These are phyloP conservation scores for Fusarium irregulare DNA, from an alignment of 2,329 filamentous ascomycete genomes.

Conservation along the genomic window DNA sequence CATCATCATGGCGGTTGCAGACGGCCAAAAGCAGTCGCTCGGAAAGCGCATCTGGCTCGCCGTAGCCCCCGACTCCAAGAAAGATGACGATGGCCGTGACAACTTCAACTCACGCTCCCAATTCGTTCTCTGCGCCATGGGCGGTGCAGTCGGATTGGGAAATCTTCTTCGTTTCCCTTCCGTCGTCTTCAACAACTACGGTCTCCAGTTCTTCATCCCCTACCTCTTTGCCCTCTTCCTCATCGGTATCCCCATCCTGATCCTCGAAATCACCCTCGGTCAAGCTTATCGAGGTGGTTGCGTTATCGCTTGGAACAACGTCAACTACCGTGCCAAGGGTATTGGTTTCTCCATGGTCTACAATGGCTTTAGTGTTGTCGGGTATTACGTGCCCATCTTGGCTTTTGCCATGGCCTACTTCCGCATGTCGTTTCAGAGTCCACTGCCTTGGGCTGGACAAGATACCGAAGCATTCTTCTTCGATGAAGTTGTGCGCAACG, in stretches of 20 bases:
- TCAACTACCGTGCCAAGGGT: conserved; percentile 61
- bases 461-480: background rate
- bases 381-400: conserved; percentile 66
- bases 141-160: conserved; percentile 64
- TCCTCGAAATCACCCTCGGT: conserved; percentile 73
- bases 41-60: conserved; percentile 33
- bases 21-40: conserved; percentile 29
- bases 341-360: conserved; percentile 62
- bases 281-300: conserved; percentile 66
- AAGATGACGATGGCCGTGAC: conserved; percentile 44
- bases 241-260: conserved; percentile 63
- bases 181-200: conserved; percentile 66
- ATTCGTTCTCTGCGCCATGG: conserved; percentile 51
- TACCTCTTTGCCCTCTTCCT: conserved; percentile 58
- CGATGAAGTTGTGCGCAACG: conserved; percentile 52
- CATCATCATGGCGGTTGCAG: conserved; percentile 30
- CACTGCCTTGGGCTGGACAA: conserved; percentile 60
- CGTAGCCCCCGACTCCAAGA: conserved; percentile 41
- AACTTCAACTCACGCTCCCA: conserved; percentile 43
- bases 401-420: conserved; percentile 69
- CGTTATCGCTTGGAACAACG: conserved; percentile 62
- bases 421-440: conserved; percentile 62
- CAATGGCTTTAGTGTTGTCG: conserved; percentile 61
- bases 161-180: conserved; percentile 67
- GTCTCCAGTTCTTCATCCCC: conserved; percentile 67